These are phyloP conservation scores for Nitzschia sp. DNA, from an alignment of 108 stramenopile genomes.

Conservation along the genomic window DNA sequence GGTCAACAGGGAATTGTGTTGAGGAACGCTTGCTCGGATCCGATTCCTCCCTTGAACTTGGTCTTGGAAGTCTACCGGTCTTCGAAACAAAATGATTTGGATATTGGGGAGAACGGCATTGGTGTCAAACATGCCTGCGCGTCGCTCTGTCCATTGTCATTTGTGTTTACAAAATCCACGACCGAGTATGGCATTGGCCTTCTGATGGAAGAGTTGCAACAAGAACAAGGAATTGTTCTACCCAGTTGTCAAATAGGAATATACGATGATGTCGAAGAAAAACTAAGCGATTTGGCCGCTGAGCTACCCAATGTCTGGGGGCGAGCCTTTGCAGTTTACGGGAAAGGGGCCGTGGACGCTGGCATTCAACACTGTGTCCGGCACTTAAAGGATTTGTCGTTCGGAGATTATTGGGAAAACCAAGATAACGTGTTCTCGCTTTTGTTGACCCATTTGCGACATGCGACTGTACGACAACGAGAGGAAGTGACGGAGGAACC, in stretches of 20 bases:
- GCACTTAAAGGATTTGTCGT: constrained; percentile 33
- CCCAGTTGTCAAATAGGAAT: constrained; percentile 23
- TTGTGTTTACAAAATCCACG: constrained; percentile 44
- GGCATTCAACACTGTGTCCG: constrained; percentile 43
- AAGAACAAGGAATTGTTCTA: constrained; percentile 41
- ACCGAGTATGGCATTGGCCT: constrained; percentile 40
- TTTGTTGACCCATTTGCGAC: constrained; percentile 27
- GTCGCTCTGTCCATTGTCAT: constrained; percentile 40
- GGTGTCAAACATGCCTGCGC: constrained; percentile 79
- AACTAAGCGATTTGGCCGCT: not conserved
- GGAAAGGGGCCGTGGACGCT: constrained; percentile 16
- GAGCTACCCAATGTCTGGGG: constrained; percentile 23
- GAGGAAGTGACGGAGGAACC: not conserved
- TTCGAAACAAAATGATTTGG: constrained; percentile 39
- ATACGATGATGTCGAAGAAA: not conserved
- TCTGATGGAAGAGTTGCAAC: constrained; percentile 49
- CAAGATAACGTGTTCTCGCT: constrained; percentile 27
- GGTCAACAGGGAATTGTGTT: constrained; percentile 50
- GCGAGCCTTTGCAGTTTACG: constrained; percentile 21
- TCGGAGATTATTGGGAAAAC: constrained; percentile 18
- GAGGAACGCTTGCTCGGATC: constrained; percentile 45
- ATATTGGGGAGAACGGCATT: constrained; percentile 76
- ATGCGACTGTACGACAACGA: not conserved
- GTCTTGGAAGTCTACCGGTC: constrained; percentile 65
- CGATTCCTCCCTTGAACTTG: constrained; percentile 43